Base-by-base conservation (phyloP, 2,329 filamentous ascomycete species). In the Paracoccidioides brasiliensis region DNA sequence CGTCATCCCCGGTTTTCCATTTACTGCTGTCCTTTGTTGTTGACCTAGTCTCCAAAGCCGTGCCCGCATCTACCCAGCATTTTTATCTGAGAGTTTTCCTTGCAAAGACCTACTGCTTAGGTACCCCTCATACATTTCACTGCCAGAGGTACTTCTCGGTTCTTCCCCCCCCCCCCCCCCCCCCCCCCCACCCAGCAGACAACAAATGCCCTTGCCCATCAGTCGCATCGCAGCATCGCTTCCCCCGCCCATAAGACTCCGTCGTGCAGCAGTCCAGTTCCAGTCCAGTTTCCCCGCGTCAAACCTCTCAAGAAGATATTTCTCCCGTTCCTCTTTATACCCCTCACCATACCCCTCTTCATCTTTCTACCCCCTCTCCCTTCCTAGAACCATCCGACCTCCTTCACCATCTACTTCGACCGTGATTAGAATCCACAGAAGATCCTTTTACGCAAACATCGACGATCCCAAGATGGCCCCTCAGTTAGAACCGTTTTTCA, bases 401-500 rank as follows among this genome's bases (percentile, higher is more conserved):
- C 15, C 42, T n/a, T 32, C 45, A 37, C 10, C 22, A 5, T 28
- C n/a, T 41, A 33, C 50, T 49, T 49, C 54, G 37, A 22, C 22
- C 22, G 22, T 22, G 22, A 22, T 2, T 22, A 43, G 40, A 42
- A 32, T 53, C 22, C 54, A 54, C 22, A 49, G 54, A 54, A 41
- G 72, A 56, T 69, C 67, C 56, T 74, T 68, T 59, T 75, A 75
- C 73, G 71, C 70, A 56, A 63, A 71, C 59, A 73, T 76, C 61
- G 69, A 67, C 62, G 71, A 75, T 64, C 57, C 61, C 74, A 86
- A 82, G 71, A 95, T 96, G 88, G 88, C 89, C 56, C 88, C 90
- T 59, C 82, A 94, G 72, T 83, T 98, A 64, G 88, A 96, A 72
- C 80, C 84, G 61, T 97, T 86, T 78, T 97, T 96, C 79, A 84